Evolutionary conservation across 768 basidiomycete genomes (phyloP).

Genomic region (Symmetrospora coprosmae): DNA sequence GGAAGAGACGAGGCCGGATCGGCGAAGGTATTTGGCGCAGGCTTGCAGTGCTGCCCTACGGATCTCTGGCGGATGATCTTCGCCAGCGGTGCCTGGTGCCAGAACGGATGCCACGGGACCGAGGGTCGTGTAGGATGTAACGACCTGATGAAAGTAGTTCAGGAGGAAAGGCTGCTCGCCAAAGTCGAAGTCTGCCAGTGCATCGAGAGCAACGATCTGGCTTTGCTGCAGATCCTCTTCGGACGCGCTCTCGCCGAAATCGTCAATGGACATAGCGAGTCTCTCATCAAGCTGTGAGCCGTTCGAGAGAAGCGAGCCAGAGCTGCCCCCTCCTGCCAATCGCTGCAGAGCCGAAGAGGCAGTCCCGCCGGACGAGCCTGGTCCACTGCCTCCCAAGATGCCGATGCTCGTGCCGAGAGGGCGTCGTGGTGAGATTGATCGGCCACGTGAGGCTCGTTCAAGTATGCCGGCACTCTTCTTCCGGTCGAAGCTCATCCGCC

Average conservation of each 20-base stretch:
- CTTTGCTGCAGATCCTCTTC: background rate
- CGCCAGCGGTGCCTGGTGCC: no score
- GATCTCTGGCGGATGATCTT: background rate
- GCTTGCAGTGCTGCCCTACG: background rate
- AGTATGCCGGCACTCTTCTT: background rate
- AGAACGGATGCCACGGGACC: no score
- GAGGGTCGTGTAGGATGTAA: no score
- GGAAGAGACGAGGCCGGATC: background rate
- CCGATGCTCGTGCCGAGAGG: background rate
- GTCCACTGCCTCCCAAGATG: background rate
- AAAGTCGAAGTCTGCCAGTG: slow-evolving; percentile 5
- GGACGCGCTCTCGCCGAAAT: no score
- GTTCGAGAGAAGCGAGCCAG: no score
- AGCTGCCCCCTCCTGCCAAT: no score
- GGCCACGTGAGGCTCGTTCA: background rate
- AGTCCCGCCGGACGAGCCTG: no score
- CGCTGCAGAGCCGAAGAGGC: no score
- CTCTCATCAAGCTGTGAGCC: no score
- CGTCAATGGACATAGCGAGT: no score
- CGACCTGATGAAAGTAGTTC: slow-evolving; percentile 1
- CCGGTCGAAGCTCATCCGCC: background rate
- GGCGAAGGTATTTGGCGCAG: background rate
- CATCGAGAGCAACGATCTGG: background rate
- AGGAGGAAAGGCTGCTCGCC: slow-evolving; percentile 3
- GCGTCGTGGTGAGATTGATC: background rate